phyloP scores from a whole-genome alignment of 768 basidiomycete genomes.

The Auricularia cornea region DNA sequence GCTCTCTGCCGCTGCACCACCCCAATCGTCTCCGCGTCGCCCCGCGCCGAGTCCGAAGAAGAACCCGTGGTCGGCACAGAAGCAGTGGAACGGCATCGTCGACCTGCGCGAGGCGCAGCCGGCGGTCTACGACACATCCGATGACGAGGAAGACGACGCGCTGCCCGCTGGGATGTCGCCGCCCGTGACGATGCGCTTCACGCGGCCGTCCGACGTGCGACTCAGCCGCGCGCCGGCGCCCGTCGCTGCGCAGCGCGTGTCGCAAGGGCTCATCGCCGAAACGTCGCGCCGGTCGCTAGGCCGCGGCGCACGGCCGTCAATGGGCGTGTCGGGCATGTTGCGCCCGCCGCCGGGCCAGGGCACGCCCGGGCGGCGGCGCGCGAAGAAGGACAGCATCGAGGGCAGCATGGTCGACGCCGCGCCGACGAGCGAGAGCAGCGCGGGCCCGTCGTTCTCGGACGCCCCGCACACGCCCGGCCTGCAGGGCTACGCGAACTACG shows the following conservation, averaged over 20 bases:
- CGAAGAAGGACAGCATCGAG: background rate
- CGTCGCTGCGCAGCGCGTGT: conserved; percentile 63
- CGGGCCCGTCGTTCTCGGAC: background rate
- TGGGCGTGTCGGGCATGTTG: background rate
- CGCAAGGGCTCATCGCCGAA: conserved; percentile 52
- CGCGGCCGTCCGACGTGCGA: conserved; percentile 30
- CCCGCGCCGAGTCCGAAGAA: conserved; percentile 40
- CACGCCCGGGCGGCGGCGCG: background rate
- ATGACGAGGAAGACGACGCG: conserved; percentile 24
- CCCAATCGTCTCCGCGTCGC: conserved; percentile 42
- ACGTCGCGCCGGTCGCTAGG: conserved; percentile 30
- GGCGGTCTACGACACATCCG: conserved; percentile 42
- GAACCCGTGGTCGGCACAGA: conserved; percentile 55
- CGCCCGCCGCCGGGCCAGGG: background rate
- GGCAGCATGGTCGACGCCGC: background rate
- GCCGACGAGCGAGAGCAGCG: background rate
- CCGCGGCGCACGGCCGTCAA: background rate
- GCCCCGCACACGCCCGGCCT: background rate
- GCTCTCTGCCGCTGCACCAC: conserved; percentile 28
- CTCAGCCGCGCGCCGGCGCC: conserved; percentile 60
- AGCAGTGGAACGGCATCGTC: conserved; percentile 66
- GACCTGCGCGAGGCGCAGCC: conserved; percentile 44
- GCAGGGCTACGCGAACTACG: background rate
- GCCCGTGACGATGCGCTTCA: conserved; percentile 46
- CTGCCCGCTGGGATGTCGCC: conserved; percentile 37